Evolutionary conservation across 116 monocot species (phyloP).

Genomic region (Cymodocea nodosa): DNA sequence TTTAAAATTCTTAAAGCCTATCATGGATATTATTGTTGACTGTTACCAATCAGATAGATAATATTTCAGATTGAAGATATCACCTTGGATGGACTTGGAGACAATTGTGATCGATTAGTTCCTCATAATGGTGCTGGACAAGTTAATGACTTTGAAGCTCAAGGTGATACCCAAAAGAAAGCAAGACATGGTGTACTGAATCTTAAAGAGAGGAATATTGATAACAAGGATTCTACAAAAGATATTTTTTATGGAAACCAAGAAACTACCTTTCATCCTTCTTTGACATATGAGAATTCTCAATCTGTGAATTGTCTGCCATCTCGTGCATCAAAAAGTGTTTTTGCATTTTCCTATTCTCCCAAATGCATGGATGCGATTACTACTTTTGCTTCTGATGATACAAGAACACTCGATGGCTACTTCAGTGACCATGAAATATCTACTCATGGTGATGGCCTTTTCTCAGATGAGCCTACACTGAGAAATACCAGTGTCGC

Average conservation of each 20-base stretch:
- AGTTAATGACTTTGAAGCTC: constrained; percentile 4
- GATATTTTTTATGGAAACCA: constrained; percentile 4
- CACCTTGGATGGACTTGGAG: constrained; percentile 21
- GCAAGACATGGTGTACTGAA: constrained; percentile 12
- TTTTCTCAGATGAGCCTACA: constrained; percentile 7
- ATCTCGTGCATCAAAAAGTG: constrained; percentile 6
- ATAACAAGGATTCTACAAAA: not conserved
- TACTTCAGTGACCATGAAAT: constrained; percentile 4
- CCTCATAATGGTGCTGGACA: constrained; percentile 10
- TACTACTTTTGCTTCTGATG: constrained; percentile 8
- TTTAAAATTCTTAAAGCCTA: too few relatives aligned
- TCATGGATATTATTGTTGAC: too few relatives aligned
- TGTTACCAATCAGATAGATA: not conserved
- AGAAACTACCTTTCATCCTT: constrained; percentile 4
- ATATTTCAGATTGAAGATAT: constrained; percentile 29
- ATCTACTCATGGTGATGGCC: constrained; percentile 1
- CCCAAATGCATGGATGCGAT: not conserved
- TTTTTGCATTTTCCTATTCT: constrained; percentile 10
- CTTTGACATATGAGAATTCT: constrained; percentile 1
- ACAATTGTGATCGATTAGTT: constrained; percentile 24
- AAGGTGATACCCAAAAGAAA: constrained; percentile 15
- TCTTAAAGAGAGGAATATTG: constrained; percentile 8
- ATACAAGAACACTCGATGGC: not conserved
- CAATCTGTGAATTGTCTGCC: not conserved
- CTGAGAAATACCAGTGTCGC: constrained; percentile 6